Conservation (phyloP, 73 alveolate species). For the Blepharisma stoltei region DNA sequence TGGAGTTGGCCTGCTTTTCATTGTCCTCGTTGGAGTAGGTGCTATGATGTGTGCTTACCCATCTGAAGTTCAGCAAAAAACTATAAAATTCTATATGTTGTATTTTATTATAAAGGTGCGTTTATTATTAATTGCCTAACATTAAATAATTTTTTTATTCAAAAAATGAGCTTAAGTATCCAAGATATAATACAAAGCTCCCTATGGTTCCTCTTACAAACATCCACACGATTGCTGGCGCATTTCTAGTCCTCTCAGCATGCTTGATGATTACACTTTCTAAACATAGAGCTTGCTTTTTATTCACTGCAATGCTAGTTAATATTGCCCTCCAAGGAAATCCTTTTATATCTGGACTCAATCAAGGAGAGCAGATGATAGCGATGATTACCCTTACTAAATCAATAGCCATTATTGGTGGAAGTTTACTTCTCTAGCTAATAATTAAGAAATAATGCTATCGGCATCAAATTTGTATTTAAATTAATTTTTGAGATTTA, state of each 20-base stretch:
- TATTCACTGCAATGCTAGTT: neutral
- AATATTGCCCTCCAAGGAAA: neutral
- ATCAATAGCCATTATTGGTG: neutral
- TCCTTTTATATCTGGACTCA: neutral
- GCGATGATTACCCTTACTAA: neutral
- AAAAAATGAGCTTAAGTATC: too few species aligned
- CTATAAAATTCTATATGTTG: slow-evolving; percentile 7
- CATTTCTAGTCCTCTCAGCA: neutral
- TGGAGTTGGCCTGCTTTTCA: neutral
- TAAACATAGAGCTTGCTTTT: neutral
- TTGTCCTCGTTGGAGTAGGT: neutral
- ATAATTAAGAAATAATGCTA: too few species aligned
- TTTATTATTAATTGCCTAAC: too few species aligned
- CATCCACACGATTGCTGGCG: neutral
- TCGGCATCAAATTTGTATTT: too few species aligned
- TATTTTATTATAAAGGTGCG: too few species aligned
- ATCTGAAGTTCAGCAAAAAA: neutral
- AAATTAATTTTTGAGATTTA: too few species aligned
- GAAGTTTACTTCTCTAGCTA: neutral
- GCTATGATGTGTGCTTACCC: slow-evolving; percentile 2
- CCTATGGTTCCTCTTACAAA: neutral
- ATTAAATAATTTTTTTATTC: too few species aligned
- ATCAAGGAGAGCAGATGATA: neutral
- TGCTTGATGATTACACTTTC: neutral
- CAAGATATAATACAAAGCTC: neutral